phyloP scores from a whole-genome alignment of 2,329 filamentous ascomycete species.

The Hypoxylon sp. region DNA sequence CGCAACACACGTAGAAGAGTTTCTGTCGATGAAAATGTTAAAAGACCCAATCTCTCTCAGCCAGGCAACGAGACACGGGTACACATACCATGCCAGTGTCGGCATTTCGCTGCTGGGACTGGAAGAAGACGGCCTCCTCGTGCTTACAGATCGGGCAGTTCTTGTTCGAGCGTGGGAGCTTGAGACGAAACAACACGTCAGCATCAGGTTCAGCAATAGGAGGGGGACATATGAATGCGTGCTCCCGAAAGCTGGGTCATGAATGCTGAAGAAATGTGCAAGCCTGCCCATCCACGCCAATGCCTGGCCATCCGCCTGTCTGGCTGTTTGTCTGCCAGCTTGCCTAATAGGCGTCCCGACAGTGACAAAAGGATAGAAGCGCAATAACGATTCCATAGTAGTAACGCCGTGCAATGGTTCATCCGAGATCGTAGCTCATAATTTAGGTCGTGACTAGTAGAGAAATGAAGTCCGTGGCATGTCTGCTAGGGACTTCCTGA shows the following conservation, averaged over 20 bases:
- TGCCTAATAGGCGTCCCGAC: background rate
- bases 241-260: slow-evolving; percentile 38
- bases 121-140: slow-evolving; percentile 96
- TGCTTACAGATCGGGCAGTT: slow-evolving; percentile 85
- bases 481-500: too few species aligned
- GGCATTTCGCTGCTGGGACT: slow-evolving; percentile 95
- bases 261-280: slow-evolving; percentile 21
- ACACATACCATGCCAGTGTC: slow-evolving; percentile 95
- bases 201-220: slow-evolving; percentile 45
- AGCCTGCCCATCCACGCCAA: background rate
- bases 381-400: background rate
- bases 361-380: background rate
- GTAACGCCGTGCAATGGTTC: background rate
- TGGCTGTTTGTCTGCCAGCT: background rate
- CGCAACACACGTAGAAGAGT: slow-evolving; percentile 93
- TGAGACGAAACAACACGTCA: slow-evolving; percentile 52
- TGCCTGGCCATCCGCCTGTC: slow-evolving; percentile 27
- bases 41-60: slow-evolving; percentile 27
- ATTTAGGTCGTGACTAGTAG: background rate
- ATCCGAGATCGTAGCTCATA: background rate
- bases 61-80: background rate
- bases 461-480: background rate
- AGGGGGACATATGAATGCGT: slow-evolving; percentile 37
- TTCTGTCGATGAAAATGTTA: slow-evolving; percentile 63
- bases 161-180: slow-evolving; percentile 91